Evolutionary conservation across 164 flowering plant species (phyloP).

Genomic region (Brasenia schreberi): DNA sequence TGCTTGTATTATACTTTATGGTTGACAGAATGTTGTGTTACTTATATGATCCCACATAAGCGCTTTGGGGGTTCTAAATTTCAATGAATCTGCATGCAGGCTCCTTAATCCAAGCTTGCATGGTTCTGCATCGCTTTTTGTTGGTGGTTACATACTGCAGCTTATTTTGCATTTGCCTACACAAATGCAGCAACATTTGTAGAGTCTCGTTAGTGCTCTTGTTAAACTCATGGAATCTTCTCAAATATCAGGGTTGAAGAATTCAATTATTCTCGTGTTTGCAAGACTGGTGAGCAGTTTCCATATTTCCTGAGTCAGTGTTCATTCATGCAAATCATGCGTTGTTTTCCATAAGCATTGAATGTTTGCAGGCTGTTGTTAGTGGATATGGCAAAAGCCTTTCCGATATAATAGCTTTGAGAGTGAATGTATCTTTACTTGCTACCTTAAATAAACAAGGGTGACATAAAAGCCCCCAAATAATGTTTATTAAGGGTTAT

Average conservation of each 20-base stretch:
- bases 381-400: too few relatives aligned
- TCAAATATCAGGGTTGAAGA: conserved; percentile 58
- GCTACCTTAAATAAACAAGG: too few relatives aligned
- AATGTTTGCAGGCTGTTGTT: too few relatives aligned
- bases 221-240: conserved; percentile 85
- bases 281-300: conserved; percentile 67
- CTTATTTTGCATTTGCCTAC: conserved; percentile 79
- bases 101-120: conserved; percentile 80
- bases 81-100: conserved; percentile 33
- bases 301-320: background rate
- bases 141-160: conserved; percentile 80
- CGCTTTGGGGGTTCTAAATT: background rate
- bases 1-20: background rate
- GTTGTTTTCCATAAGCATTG: too few relatives aligned
- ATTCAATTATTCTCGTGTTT: conserved; percentile 73
- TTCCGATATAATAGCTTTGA: too few relatives aligned
- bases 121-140: conserved; percentile 92
- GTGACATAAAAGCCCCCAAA: too few relatives aligned
- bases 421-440: too few relatives aligned
- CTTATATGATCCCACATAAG: too few relatives aligned
- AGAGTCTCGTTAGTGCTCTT: conserved; percentile 70
- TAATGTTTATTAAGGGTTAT: too few relatives aligned
- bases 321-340: too few relatives aligned
- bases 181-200: conserved; percentile 69
- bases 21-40: background rate